phyloP scores from a whole-genome alignment of 2,329 filamentous ascomycete species.

The Penicillium palitans region DNA sequence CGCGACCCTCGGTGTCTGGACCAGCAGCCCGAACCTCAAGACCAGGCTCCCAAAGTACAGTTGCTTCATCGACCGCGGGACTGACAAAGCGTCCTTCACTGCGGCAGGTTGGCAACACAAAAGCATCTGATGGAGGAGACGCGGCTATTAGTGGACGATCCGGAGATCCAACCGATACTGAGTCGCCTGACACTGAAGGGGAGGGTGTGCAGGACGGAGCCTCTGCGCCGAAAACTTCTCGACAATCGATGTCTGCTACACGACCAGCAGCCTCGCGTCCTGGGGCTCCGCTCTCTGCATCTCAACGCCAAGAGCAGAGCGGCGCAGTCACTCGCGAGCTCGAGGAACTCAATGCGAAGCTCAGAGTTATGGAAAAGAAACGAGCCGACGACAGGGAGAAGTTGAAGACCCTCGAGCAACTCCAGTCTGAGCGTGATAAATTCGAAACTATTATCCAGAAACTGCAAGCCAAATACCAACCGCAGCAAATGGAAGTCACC shows the following conservation, averaged over 20 bases:
- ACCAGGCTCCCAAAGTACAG: conserved; percentile 31
- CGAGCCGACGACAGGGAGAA: conserved; percentile 81
- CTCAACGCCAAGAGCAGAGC: conserved; percentile 47
- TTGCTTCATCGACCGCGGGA: conserved; percentile 24
- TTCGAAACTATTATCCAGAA: conserved; percentile 84
- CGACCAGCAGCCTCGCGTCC: conserved; percentile 29
- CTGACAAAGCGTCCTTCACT: conserved; percentile 38
- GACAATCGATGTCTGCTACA: conserved; percentile 27
- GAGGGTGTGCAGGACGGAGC: conserved; percentile 25
- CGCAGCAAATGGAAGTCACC: conserved; percentile 74
- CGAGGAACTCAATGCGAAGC: conserved; percentile 84
- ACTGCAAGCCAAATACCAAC: conserved; percentile 82
- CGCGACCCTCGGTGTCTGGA: conserved; percentile 43
- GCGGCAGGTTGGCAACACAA: conserved; percentile 30
- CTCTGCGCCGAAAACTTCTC: conserved; percentile 22
- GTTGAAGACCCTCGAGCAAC: conserved; percentile 72
- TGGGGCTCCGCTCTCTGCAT: conserved; percentile 31
- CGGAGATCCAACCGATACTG: conserved; percentile 33
- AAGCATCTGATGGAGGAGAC: conserved; percentile 30
- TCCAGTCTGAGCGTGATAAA: conserved; percentile 59
- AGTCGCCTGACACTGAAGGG: conserved; percentile 27
- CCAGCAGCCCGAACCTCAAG: conserved; percentile 35
- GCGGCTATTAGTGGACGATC: conserved; percentile 28
- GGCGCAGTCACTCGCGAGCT: conserved; percentile 65
- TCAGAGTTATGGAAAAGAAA: conserved; percentile 85